Evolutionary conservation across 2,329 filamentous ascomycete species (phyloP), one percentile per base, ranked within the genome.

Genomic region (Penicillium palitans): DNA sequence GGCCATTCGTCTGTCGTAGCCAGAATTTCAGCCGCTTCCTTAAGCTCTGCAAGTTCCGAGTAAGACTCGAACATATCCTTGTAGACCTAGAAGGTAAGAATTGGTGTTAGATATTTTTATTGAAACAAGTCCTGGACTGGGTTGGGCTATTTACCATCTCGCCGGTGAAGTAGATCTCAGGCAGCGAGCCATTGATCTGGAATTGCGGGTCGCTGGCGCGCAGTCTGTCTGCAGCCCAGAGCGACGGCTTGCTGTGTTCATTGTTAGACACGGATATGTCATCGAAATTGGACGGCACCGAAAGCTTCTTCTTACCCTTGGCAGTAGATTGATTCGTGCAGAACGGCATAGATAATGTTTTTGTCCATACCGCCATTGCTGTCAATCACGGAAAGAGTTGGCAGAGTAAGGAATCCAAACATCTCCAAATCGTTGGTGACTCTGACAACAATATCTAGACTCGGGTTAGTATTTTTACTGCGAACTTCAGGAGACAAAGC

Each of bases 251-350:
- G 39, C 76, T 78, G n/a, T 35, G 72, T 8, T 81, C 79, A 4
- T 19, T 24, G 55, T 63, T 53, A 67, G 55, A 31, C 2, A 45
- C 13, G 29, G 6, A 15, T n/a, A 21, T 17, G 2, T 31, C 7
- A 31, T 42, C 2, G 8, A 37, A 31, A 51, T 2, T 12, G 6
- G 13, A n/a, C 19, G 27, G 24, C 45, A 17, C 9, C 10, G 44
- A 31, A 25, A 27, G 13, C 7, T 17, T 21, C 10, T 25, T 19
- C 56, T 61, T 80, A 84, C 60, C 85, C 84, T 73, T 90, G 85
- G 72, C 89, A 93, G 79, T 97, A 98, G 66, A 93, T 88, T 8
- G 90, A 82, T 75, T 98, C 93, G 71, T 98, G 93, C 3, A 97
- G 79, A 40, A 97, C 80, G 25, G 90, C 89, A 72, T 97, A 98